A percentile compares a stretch with the other conserved stretches of the same genome.
These are phyloP conservation scores for Aphanomyces astaci DNA, from an alignment of 352 stramenopile genomes.

Conservation along the genomic window DNA sequence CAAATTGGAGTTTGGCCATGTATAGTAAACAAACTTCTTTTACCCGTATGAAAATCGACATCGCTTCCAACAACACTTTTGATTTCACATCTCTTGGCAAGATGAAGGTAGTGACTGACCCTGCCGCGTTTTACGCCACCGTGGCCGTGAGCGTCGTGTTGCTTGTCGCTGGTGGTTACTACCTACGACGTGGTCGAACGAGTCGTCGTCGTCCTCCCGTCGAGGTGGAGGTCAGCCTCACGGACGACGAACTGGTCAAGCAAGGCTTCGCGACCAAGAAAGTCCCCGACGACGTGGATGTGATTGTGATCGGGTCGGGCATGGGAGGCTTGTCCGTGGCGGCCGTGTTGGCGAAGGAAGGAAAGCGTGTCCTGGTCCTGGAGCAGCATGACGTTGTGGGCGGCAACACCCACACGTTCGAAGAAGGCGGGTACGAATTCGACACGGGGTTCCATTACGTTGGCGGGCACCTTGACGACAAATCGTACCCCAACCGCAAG, in stretches of 20 bases:
- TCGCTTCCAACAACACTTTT: too few relatives aligned
- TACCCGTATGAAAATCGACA: too few relatives aligned
- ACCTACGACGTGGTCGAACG: neutral
- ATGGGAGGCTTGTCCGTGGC: slow-evolving; percentile 33
- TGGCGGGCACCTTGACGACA: slow-evolving; percentile 29
- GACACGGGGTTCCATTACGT: slow-evolving; percentile 47
- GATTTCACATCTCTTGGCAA: neutral
- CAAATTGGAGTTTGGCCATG: too few relatives aligned
- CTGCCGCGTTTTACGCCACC: neutral
- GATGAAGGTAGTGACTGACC: neutral
- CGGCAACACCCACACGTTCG: slow-evolving; percentile 37
- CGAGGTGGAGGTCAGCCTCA: neutral
- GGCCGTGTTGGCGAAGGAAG: slow-evolving; percentile 31
- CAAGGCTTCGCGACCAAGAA: slow-evolving; percentile 22
- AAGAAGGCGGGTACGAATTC: slow-evolving; percentile 37
- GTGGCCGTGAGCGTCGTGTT: neutral
- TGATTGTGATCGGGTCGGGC: slow-evolving; percentile 38
- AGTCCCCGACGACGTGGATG: slow-evolving; percentile 31
- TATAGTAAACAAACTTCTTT: neutral
- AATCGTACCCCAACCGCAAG: slow-evolving; percentile 18
- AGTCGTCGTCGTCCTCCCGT: neutral
- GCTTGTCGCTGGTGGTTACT: neutral
- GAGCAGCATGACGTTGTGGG: slow-evolving; percentile 42
- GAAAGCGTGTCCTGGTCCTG: slow-evolving; percentile 32
- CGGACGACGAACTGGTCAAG: slow-evolving; percentile 22